phyloP scores from a whole-genome alignment of 2,329 filamentous ascomycete species.

The Hyphodiscus sp. region DNA sequence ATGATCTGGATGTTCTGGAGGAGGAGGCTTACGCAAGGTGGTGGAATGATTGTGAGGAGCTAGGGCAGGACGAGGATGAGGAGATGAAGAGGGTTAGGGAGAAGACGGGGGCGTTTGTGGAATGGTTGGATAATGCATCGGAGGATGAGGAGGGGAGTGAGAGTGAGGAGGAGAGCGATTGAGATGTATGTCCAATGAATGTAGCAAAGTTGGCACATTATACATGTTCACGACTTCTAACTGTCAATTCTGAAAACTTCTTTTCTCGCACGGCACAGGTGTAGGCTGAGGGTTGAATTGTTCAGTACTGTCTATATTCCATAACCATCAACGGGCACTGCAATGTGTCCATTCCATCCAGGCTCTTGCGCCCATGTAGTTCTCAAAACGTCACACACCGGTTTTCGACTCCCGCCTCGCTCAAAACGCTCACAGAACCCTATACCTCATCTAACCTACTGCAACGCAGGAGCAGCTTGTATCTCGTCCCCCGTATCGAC shows the following conservation, averaged over 20 bases:
- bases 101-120: constrained; percentile 72
- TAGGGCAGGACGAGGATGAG: constrained; percentile 57
- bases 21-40: constrained; percentile 83
- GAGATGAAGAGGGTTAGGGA: constrained; percentile 64
- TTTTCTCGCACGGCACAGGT: neutral
- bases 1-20: constrained; percentile 76
- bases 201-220: no score
- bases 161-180: constrained; percentile 37
- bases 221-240: no score
- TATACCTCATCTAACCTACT: constrained; percentile 10
- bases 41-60: constrained; percentile 63
- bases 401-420: neutral
- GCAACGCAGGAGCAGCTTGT: constrained; percentile 18
- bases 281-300: neutral
- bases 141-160: constrained; percentile 63
- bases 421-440: neutral
- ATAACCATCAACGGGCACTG: neutral
- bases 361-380: neutral
- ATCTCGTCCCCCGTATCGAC: constrained; percentile 18
- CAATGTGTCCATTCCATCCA: neutral
- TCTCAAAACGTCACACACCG: neutral
- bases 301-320: neutral
- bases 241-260: no score
- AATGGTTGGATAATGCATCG: constrained; percentile 69
- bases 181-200: neutral